Conservation (phyloP, 2,329 filamentous ascomycete genomes). For the Colletotrichum orchidophilum region DNA sequence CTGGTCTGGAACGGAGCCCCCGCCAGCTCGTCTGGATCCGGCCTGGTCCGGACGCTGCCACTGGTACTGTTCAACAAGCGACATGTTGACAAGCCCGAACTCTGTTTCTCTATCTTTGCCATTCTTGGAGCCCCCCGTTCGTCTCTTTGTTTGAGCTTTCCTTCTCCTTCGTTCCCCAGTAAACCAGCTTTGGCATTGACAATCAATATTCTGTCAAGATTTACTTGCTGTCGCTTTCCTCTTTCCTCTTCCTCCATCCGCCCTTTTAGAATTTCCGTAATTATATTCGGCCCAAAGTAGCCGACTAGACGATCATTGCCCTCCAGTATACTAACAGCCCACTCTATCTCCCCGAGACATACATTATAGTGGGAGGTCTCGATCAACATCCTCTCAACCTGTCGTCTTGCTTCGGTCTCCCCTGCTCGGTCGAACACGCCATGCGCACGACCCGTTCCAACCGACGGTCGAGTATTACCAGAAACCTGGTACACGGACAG, state of each 20-base stretch:
- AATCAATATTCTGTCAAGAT: not conserved
- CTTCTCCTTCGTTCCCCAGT: not conserved
- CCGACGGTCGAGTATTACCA: slow-evolving; percentile 4
- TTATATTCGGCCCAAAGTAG: not conserved
- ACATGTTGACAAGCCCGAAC: not conserved
- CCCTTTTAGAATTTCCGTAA: not conserved
- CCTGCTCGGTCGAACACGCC: not conserved
- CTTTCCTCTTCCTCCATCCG: not conserved
- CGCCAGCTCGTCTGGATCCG: slow-evolving; percentile 18
- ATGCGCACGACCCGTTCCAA: not conserved
- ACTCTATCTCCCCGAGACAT: slow-evolving; percentile 3
- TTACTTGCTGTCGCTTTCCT: not conserved
- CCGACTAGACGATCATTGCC: not conserved
- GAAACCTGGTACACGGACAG: not conserved
- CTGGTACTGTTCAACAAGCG: not conserved
- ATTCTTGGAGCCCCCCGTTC: not conserved
- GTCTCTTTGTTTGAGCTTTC: not conserved
- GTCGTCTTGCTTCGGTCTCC: not conserved
- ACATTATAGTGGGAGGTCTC: not conserved
- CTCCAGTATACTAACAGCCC: not conserved
- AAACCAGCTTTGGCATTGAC: not conserved
- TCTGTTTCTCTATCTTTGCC: not conserved
- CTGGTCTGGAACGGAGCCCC: slow-evolving; percentile 6
- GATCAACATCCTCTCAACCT: not conserved
- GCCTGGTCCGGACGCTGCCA: not conserved